phyloP scores from a whole-genome alignment of 2,329 filamentous ascomycete genomes.

The Alternaria metachromatica region DNA sequence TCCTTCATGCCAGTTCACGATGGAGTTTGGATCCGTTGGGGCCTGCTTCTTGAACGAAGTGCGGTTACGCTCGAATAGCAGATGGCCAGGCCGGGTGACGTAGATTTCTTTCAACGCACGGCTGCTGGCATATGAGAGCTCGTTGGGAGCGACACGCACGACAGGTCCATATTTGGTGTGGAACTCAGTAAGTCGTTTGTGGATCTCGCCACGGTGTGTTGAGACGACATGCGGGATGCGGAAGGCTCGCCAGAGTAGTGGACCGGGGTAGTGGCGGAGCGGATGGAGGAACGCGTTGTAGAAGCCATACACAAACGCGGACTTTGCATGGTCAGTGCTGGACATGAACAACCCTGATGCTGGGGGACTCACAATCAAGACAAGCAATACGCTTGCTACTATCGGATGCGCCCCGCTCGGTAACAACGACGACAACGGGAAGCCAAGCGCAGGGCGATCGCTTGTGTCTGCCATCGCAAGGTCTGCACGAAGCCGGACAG shows the following conservation, averaged over 20 bases:
- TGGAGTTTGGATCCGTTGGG: conserved; percentile 33
- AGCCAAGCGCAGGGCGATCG: not conserved
- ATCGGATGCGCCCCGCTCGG: not conserved
- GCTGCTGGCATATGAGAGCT: conserved; percentile 35
- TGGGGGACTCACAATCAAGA: not conserved
- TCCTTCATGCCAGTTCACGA: conserved; percentile 32
- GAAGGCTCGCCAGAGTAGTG: conserved; percentile 35
- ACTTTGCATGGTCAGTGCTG: not conserved
- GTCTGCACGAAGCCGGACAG: no score
- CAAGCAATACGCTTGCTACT: not conserved
- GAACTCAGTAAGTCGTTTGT: conserved; percentile 28
- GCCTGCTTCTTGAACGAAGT: conserved; percentile 36
- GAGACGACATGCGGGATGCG: conserved; percentile 37
- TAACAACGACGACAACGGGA: not conserved
- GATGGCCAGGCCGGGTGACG: conserved; percentile 28
- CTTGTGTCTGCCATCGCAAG: not conserved
- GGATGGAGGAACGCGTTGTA: conserved; percentile 39
- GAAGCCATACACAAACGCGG: conserved; percentile 20
- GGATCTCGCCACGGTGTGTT: conserved; percentile 33
- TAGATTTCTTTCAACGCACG: conserved; percentile 42
- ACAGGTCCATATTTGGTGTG: conserved; percentile 37
- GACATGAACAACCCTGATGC: not conserved
- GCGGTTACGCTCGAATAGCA: conserved; percentile 28
- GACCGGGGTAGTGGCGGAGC: conserved; percentile 36
- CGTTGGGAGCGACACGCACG: conserved; percentile 39